Percentiles rank a stretch among this genome's conserved stretches.
Conservation (phyloP, 208 protist species). For the Lotmaria passim region DNA sequence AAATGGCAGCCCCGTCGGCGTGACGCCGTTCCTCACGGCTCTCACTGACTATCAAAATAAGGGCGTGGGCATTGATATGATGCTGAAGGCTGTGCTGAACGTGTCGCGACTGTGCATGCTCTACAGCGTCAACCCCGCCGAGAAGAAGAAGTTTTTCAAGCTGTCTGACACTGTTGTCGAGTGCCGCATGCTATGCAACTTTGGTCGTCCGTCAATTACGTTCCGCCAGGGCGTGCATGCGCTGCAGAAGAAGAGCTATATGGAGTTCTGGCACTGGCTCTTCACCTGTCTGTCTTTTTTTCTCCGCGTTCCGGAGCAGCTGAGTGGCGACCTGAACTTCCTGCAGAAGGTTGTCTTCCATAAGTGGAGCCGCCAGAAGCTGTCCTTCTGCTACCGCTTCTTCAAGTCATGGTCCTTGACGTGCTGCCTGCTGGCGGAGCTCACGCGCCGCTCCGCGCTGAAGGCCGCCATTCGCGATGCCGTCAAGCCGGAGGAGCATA, state of each 20-base stretch:
- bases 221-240: constrained; percentile 49
- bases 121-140: constrained; percentile 40
- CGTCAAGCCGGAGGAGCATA: constrained; percentile 17
- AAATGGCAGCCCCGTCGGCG: constrained; percentile 21
- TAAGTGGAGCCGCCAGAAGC: constrained; percentile 63
- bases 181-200: constrained; percentile 90
- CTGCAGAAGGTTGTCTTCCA: constrained; percentile 83
- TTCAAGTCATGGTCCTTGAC: constrained; percentile 90
- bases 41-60: constrained; percentile 73
- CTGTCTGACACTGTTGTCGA: constrained; percentile 80
- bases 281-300: constrained; percentile 61
- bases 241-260: constrained; percentile 28
- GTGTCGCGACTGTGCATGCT: constrained; percentile 66
- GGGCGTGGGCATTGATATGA: constrained; percentile 84
- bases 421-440: constrained; percentile 60
- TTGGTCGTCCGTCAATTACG: constrained; percentile 60
- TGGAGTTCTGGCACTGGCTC: constrained; percentile 54
- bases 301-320: constrained; percentile 79
- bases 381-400: constrained; percentile 87
- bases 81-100: constrained; percentile 75
- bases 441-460: constrained; percentile 37
- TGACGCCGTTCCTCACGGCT: constrained; percentile 50
- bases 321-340: constrained; percentile 84
- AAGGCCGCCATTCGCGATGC: constrained; percentile 14
- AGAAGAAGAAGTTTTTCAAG: constrained; percentile 41